Evolutionary conservation across 2,329 filamentous ascomycete species (phyloP), one percentile per base, ranked within the genome.

Genomic region (Cercospora berteroae): DNA sequence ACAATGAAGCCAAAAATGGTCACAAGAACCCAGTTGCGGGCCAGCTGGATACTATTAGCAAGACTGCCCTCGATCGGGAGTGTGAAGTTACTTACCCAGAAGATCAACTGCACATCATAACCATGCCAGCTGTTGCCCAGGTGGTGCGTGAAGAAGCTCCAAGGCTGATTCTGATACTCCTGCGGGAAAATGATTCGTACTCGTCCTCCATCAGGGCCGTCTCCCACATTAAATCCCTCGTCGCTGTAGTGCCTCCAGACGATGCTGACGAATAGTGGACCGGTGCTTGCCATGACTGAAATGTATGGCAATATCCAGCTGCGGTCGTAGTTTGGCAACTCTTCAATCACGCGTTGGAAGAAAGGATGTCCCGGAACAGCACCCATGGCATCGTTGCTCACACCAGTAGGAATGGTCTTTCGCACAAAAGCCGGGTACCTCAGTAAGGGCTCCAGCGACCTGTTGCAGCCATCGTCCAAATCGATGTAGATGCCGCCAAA

Each of bases 401-500:
- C 91, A 69, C 91, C 91, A 1, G 91, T 94, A 2, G 91, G 91
- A 2, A 85, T 81, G 0, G 91, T 94, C 70, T 88, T 87, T 71
- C 89, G 87, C 13, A 91, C 83, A 86, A 88, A 92, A 50, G 89
- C 88, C 18, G 87, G 87, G 78, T 91, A 92, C 60, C 84, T 81
- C 87, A 92, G 74, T 87, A 89, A 65, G 65, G 77, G 74, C 73
- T 91, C 89, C 58, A 91, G 83, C 60, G 85, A 85, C 67, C 88
- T 85, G 72, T 88, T 86, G 81, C 89, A 92, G 72, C 89, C 89
- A 63, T 72, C 88, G 78, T 95, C 91, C 58, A 94, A 81, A 75
- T 95, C 91, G 72, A 94, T 88, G 79, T 94, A 94, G 65, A 93
- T 88, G 48, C 92, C 92, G 64, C 92, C 92, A 76, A 87, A 94